These are phyloP conservation scores for Cadophora malorum DNA, from an alignment of 2,329 filamentous ascomycete genomes.

Conservation along the genomic window DNA sequence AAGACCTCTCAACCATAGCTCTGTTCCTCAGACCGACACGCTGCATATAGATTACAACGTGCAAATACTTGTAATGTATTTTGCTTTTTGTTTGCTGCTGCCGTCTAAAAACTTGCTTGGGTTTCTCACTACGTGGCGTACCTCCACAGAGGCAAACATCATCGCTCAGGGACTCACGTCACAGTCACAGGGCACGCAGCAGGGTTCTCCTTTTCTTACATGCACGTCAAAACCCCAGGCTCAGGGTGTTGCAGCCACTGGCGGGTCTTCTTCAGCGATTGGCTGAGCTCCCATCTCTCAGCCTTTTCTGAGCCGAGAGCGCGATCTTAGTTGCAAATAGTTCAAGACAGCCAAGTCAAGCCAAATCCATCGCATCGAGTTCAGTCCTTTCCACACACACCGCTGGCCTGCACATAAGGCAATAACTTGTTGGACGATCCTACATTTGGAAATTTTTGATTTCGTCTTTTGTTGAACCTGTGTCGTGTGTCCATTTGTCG, in stretches of 20 bases:
- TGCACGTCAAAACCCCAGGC: constrained; percentile 16
- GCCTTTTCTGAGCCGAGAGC: constrained; percentile 8
- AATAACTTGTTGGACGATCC: constrained; percentile 12
- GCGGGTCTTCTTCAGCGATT: constrained; percentile 5
- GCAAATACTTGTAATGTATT: background rate
- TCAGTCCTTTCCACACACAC: constrained; percentile 25
- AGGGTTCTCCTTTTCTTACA: constrained; percentile 19
- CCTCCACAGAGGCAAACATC: background rate
- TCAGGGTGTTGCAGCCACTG: constrained; percentile 14
- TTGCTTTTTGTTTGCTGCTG: background rate
- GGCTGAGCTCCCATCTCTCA: background rate
- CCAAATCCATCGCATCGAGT: constrained; percentile 13
- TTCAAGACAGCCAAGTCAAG: constrained; percentile 17
- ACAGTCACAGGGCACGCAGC: background rate
- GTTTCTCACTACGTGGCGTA: background rate
- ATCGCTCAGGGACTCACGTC: background rate
- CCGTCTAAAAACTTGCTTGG: background rate
- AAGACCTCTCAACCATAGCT: background rate
- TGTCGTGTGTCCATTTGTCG: background rate
- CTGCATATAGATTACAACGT: background rate
- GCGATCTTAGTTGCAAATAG: constrained; percentile 11
- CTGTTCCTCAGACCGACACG: constrained; percentile 9
- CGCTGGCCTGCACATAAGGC: constrained; percentile 31
- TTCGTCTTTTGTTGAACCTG: background rate
- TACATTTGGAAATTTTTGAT: background rate